Base-by-base conservation (phyloP, 768 basidiomycete genomes). In the Termitomyces sp. region DNA sequence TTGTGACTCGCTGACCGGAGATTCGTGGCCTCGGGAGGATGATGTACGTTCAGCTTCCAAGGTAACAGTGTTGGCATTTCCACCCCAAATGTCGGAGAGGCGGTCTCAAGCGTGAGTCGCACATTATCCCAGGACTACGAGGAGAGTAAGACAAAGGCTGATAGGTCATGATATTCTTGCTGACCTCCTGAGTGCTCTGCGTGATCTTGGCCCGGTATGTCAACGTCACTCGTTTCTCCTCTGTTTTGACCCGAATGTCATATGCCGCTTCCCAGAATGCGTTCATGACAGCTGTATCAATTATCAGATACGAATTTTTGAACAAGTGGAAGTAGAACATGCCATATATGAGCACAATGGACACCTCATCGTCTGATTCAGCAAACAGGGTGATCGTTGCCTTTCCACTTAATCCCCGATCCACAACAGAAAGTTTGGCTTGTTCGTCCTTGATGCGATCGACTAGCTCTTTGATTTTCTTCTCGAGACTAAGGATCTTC, bases 141-240 rank as follows among this genome's bases (percentile, higher is more conserved):
- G 24, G 20, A 34, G 41, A 50, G 4, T 34, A 18, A 24, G 24
- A 55, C 10, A 34, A 29, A 45, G 24, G 6, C 10, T 16, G 28
- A 4, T 39, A 42, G 12, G 41, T 16, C 3, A 29, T 29, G 6
- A 0, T 15, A 12, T 34, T 9, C 16, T 18, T 22, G 51, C 67
- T 24, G 24, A 73, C 77, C 68, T 79, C 77, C 34, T 77, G 77
- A 3, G 77, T 78, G 45, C 60, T 69, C 55, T 79, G 79, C 0
- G 63, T 69, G 50, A 79, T 74, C 3, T 66, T 64, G 0, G 72
- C 77, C 60, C 77, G 78, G 64, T 79, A 79, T 4, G 70, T 68
- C 24, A 79, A 54, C 2, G 61, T 68, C 0, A 80, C 65, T 1
- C 75, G 73, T 15, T 67, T 69, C 22, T 75, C 73, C 54, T 75